Conservation (phyloP, 1,139 yeast genomes). For the Lodderomyces orthopsilosis region DNA sequence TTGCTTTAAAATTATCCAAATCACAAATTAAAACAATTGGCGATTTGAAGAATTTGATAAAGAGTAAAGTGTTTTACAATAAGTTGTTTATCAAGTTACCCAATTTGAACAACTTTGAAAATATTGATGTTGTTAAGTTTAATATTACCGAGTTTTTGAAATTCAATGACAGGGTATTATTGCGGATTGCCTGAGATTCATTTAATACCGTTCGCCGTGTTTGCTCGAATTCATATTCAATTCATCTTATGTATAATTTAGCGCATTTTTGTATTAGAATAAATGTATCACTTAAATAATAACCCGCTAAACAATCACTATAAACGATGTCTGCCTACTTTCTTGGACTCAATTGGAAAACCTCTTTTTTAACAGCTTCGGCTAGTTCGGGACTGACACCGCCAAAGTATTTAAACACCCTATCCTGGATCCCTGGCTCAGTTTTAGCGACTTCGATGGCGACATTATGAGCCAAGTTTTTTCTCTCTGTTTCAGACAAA, state of each 20-base stretch:
- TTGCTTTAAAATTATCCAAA: slow-evolving; percentile 29
- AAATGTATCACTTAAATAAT: not conserved
- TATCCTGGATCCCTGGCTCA: slow-evolving; percentile 71
- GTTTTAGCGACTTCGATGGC: slow-evolving; percentile 74
- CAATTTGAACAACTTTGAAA: slow-evolving; percentile 22
- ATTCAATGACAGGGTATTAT: slow-evolving; percentile 13
- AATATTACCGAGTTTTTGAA: slow-evolving; percentile 23
- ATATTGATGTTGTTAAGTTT: slow-evolving; percentile 26
- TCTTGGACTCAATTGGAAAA: slow-evolving; percentile 54
- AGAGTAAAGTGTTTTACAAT: slow-evolving; percentile 24
- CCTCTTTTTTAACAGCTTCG: slow-evolving; percentile 57
- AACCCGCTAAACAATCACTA: not conserved
- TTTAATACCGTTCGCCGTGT: too few relatives aligned
- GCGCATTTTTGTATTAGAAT: not conserved
- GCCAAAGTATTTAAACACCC: slow-evolving; percentile 72
- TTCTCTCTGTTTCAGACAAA: slow-evolving; percentile 66
- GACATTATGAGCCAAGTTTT: slow-evolving; percentile 77
- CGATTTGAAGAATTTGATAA: slow-evolving; percentile 29
- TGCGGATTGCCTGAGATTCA: slow-evolving; percentile 9
- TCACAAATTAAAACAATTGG: slow-evolving; percentile 22
- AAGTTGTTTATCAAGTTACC: slow-evolving; percentile 30
- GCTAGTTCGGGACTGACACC: slow-evolving; percentile 70
- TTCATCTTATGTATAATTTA: not conserved
- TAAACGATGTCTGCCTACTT: slow-evolving; percentile 22
- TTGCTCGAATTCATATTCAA: not conserved